phyloP scores from a whole-genome alignment of 352 stramenopile genomes.

The Elongisporangium anandrum region DNA sequence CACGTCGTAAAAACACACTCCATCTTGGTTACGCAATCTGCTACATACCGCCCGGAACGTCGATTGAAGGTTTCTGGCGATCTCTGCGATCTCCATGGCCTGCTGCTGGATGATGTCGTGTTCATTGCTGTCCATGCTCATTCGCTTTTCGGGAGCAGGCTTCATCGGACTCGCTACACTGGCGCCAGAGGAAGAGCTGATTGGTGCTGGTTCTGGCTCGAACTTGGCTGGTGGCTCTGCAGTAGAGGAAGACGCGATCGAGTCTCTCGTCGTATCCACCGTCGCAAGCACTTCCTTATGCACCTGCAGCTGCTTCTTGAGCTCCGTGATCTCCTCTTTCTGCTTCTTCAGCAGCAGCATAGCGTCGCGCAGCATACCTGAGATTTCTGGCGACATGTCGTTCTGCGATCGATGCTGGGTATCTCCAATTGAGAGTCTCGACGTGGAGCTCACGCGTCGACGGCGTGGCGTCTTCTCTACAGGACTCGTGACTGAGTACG shows the following conservation, averaged over 20 bases:
- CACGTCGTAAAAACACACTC: neutral
- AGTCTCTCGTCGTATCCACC: neutral
- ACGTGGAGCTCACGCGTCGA: conserved; percentile 16
- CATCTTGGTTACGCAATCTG: neutral
- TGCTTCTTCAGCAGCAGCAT: conserved; percentile 65
- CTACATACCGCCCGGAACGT: conserved; percentile 16
- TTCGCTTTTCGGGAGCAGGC: neutral
- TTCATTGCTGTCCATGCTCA: neutral
- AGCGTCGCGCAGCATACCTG: conserved; percentile 61
- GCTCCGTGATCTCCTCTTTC: conserved; percentile 63
- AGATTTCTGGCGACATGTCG: conserved; percentile 38
- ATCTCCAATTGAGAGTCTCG: conserved; percentile 6
- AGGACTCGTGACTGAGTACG: conserved; percentile 17
- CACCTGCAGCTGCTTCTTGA: conserved; percentile 27
- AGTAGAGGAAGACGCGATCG: neutral
- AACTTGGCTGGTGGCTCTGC: neutral
- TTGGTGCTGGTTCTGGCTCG: neutral
- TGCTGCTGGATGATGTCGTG: conserved; percentile 52
- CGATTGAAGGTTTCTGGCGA: conserved; percentile 59
- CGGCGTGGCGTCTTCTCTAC: conserved; percentile 7
- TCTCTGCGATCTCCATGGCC: conserved; percentile 58
- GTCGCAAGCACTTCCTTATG: conserved; percentile 23
- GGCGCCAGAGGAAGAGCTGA: neutral
- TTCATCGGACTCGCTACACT: neutral
- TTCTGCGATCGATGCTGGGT: neutral